Conservation (phyloP, 768 basidiomycete species). For the Psilocybe azurescens region DNA sequence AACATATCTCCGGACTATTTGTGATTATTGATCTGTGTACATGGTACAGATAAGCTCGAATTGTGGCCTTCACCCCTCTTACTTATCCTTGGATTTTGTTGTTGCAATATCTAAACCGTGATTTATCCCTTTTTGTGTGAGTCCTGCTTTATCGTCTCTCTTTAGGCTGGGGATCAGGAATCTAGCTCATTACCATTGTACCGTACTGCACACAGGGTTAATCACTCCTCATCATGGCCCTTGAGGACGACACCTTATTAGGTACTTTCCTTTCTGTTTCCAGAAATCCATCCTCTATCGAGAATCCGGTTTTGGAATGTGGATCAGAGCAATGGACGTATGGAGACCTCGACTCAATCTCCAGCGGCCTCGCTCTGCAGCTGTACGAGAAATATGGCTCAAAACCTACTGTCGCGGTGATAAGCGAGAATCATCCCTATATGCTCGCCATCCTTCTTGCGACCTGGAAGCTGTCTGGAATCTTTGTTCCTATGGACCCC, state of each 20-base stretch:
- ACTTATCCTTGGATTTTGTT: no score
- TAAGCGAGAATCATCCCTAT: conserved; percentile 35
- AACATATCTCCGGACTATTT: no score
- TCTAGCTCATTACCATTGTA: no score
- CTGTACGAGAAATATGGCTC: conserved; percentile 22
- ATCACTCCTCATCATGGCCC: no score
- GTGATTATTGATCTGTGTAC: no score
- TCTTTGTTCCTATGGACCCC: conserved; percentile 31
- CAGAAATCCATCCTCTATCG: conserved; percentile 10
- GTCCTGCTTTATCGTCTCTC: no score
- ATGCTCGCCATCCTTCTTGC: conserved; percentile 30
- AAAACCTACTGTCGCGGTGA: conserved; percentile 26
- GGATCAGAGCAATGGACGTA: conserved; percentile 33
- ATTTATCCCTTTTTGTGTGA: no score
- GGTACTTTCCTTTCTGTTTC: conserved; percentile 20
- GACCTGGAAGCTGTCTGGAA: conserved; percentile 35
- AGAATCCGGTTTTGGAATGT: conserved; percentile 25
- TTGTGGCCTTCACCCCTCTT: no score
- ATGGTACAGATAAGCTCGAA: no score
- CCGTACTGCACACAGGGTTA: no score
- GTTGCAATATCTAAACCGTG: no score
- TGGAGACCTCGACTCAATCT: conserved; percentile 31
- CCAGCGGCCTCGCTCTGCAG: conserved; percentile 29
- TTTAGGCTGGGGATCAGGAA: no score
- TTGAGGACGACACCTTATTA: conserved; percentile 4